A percentile compares a stretch with the other conserved stretches of the same genome.
phyloP scores from a whole-genome alignment of 345 rosid genomes.

The Eutrema heterophyllum region DNA sequence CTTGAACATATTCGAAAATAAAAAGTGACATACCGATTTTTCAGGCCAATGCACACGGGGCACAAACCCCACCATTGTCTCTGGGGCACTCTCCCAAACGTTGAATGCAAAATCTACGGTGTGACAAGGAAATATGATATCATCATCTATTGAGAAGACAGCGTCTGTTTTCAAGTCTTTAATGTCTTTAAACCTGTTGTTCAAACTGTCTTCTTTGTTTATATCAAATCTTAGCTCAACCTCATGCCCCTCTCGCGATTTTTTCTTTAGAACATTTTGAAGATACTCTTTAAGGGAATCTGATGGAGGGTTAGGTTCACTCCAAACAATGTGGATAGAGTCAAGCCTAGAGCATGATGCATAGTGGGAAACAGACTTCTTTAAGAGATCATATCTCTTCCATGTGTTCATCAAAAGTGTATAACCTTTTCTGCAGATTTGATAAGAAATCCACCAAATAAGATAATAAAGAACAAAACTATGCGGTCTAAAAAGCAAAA shows the following conservation, averaged over 20 bases:
- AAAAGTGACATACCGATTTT: constrained; percentile 41
- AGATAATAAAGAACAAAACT: background rate
- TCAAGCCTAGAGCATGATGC: constrained; percentile 64
- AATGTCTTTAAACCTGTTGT: constrained; percentile 86
- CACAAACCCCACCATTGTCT: constrained; percentile 90
- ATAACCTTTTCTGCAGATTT: constrained; percentile 62
- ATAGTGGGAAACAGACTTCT: constrained; percentile 81
- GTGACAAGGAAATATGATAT: constrained; percentile 83
- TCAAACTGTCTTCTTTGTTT: constrained; percentile 87
- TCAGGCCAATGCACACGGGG: constrained; percentile 85
- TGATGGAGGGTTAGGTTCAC: constrained; percentile 91
- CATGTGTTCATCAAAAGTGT: constrained; percentile 85
- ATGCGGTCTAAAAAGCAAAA: background rate
- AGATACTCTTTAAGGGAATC: constrained; percentile 53
- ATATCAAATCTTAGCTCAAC: constrained; percentile 68
- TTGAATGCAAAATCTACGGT: constrained; percentile 78
- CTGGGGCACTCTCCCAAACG: constrained; percentile 89
- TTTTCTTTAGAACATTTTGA: constrained; percentile 38
- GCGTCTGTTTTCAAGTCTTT: constrained; percentile 73
- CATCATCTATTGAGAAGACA: constrained; percentile 89
- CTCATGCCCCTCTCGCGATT: constrained; percentile 40
- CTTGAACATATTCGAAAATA: background rate
- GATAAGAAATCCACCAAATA: background rate
- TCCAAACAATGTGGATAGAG: constrained; percentile 94
- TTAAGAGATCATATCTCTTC: constrained; percentile 91